Base-by-base conservation (phyloP, 1,284 basidiomycete genomes). In the Fomitopsis betulina region DNA sequence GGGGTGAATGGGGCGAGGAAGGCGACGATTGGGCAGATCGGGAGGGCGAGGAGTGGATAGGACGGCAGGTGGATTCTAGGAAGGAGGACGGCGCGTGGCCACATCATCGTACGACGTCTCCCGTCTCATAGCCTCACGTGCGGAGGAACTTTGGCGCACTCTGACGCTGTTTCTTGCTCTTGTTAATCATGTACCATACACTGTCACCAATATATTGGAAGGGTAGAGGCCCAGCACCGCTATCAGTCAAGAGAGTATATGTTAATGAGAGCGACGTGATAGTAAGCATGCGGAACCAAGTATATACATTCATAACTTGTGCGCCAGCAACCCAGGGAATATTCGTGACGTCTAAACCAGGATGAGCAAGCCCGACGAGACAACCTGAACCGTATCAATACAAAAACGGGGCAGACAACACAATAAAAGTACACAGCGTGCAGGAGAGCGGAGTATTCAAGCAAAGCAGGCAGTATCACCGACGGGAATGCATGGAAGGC, bases 1-100 rank as follows among this genome's bases (percentile, higher is more conserved):
- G 81, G 79, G 69, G 76, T 56, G 74, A 80, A 54, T 81, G 85
- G 82, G 78, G 83, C 50, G 79, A 88, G 67, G 67, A 78, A 56
- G 67, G 71, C 13, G 76, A 76, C 49, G 79, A 86, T 67, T 85
- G 87, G 87, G 79, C 74, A 12, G 74, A 78, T 52, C 68, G 71
- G 53, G 75, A 74, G 0, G 76, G 73, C 1, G 79, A 79, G 55
- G 79, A 80, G 15, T 79, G 77, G 80, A 78, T 75, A 13, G 78
- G 74, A 1, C 65, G 70, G 58, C 70, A 76, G 62, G 64, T 75
- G 53, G 79, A 75, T 45, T 70, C 72, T 59, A 74, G 67, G 66
- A 77, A 73, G 61, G 61, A 63, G 6, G 67, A 63, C 30, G 57
- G 63, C 33, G 63, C 63, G 2, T 72, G 70, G 71, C 49, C 63